A percentile compares a stretch with the other conserved stretches of the same genome.
These are phyloP conservation scores for Globisporangium radiosum DNA, from an alignment of 352 stramenopile species.

Conservation along the genomic window DNA sequence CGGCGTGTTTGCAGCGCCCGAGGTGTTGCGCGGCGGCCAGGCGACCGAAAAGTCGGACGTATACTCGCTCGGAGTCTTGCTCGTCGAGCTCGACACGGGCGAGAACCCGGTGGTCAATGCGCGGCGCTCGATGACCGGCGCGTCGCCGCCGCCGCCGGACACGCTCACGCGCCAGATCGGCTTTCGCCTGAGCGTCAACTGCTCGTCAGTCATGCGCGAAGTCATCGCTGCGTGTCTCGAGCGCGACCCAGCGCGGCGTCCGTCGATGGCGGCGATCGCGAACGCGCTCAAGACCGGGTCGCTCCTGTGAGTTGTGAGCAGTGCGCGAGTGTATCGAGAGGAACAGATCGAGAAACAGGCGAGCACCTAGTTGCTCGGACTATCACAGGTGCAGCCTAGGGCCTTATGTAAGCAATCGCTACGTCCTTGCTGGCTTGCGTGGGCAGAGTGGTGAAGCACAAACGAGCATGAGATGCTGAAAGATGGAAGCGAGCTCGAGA, in stretches of 20 bases:
- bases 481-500: too few relatives aligned
- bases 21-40: constrained; percentile 64
- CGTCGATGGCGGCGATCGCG: constrained; percentile 56
- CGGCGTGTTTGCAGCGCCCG: constrained; percentile 58
- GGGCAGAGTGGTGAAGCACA: too few relatives aligned
- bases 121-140: constrained; percentile 29
- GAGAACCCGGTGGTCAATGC: constrained; percentile 64
- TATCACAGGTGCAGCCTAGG: too few relatives aligned
- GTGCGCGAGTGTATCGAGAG: neutral
- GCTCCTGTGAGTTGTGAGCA: constrained; percentile 30
- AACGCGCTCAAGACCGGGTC: constrained; percentile 53
- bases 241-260: constrained; percentile 36
- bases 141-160: constrained; percentile 18
- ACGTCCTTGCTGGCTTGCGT: too few relatives aligned
- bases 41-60: constrained; percentile 67
- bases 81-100: constrained; percentile 71
- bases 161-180: constrained; percentile 40
- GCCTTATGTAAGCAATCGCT: too few relatives aligned
- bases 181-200: constrained; percentile 47
- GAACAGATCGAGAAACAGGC: too few relatives aligned
- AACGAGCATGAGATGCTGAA: too few relatives aligned
- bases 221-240: constrained; percentile 58
- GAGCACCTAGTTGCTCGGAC: too few relatives aligned
- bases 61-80: constrained; percentile 70
- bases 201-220: constrained; percentile 58